A percentile compares a stretch with the other conserved stretches of the same genome.
phyloP scores from a whole-genome alignment of 1,284 basidiomycete species.

The Thecaphora frezii region DNA sequence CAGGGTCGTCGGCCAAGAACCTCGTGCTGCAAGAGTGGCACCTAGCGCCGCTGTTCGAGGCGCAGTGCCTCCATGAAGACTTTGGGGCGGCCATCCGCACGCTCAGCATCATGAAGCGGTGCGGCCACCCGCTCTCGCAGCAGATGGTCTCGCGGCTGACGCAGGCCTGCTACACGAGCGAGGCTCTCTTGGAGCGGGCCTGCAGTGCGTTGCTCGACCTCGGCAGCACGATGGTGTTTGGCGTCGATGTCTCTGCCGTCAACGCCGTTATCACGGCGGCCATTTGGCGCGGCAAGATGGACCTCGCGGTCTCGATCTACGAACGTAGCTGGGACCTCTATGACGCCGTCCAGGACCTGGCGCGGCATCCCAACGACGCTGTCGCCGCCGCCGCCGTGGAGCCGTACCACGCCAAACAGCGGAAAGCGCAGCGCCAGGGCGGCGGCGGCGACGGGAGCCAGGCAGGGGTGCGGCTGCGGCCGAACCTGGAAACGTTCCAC shows the following conservation, averaged over 20 bases:
- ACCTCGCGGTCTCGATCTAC: constrained; percentile 32
- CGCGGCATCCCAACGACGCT: constrained; percentile 3
- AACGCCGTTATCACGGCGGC: constrained; percentile 32
- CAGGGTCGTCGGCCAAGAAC: constrained; percentile 4
- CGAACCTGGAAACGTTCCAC: constrained; percentile 34
- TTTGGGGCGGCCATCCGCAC: constrained; percentile 30
- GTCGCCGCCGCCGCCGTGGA: background rate
- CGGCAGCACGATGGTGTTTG: constrained; percentile 6
- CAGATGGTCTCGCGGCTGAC: constrained; percentile 15
- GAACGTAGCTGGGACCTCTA: background rate
- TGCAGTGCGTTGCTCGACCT: constrained; percentile 7
- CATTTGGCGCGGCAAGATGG: constrained; percentile 14
- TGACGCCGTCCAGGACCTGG: background rate
- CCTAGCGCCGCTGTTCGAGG: constrained; percentile 42
- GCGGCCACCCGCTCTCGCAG: constrained; percentile 8
- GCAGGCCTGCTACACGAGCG: constrained; percentile 13
- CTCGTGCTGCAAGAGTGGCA: constrained; percentile 41
- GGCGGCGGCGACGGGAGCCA: too few species aligned
- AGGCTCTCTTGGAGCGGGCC: constrained; percentile 11
- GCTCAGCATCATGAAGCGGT: constrained; percentile 7
- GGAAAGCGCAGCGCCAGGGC: background rate
- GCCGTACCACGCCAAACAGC: background rate
- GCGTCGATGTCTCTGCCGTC: constrained; percentile 15
- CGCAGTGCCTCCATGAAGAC: constrained; percentile 23
- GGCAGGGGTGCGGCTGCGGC: background rate